phyloP scores from a whole-genome alignment of 257 asterid species.

The Salvia hispanica region DNA sequence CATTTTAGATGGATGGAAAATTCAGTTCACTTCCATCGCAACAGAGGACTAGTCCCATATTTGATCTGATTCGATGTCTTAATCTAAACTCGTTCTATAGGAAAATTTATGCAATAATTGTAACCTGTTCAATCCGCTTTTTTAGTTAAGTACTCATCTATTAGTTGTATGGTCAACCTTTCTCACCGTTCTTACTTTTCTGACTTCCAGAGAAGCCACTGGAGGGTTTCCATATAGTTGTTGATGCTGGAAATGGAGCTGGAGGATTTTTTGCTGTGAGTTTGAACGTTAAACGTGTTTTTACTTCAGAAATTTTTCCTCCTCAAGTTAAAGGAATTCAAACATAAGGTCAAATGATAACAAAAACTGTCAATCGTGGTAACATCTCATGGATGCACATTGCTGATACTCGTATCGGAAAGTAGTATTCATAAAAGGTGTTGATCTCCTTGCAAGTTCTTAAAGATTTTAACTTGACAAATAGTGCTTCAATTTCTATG shows the following conservation, averaged over 20 bases:
- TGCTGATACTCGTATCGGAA: constrained; percentile 4
- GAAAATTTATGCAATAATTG: constrained; percentile 4
- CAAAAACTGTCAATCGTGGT: neutral
- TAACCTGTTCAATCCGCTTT: constrained; percentile 13
- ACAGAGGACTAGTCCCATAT: neutral
- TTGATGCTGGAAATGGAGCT: constrained; percentile 99
- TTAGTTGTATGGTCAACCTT: constrained; percentile 28
- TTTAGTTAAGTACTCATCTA: constrained; percentile 23
- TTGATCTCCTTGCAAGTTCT: constrained; percentile 25
- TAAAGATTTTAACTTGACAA: constrained; percentile 9
- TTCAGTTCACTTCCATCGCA: constrained; percentile 6
- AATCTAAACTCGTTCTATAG: neutral
- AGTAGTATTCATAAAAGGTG: neutral
- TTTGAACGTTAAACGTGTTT: constrained; percentile 26
- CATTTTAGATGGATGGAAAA: neutral
- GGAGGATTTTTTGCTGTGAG: constrained; percentile 98
- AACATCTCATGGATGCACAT: constrained; percentile 2
- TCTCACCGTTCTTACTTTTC: constrained; percentile 33
- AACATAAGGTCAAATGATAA: neutral
- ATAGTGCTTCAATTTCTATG: neutral
- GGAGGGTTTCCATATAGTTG: constrained; percentile 95
- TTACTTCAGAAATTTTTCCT: constrained; percentile 14
- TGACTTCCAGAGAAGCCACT: constrained; percentile 83
- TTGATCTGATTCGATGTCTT: constrained; percentile 1
- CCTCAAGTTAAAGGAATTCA: neutral